Evolutionary conservation across 2,329 filamentous ascomycete species (phyloP).

Genomic region (Pseudofabraea citricarpa): DNA sequence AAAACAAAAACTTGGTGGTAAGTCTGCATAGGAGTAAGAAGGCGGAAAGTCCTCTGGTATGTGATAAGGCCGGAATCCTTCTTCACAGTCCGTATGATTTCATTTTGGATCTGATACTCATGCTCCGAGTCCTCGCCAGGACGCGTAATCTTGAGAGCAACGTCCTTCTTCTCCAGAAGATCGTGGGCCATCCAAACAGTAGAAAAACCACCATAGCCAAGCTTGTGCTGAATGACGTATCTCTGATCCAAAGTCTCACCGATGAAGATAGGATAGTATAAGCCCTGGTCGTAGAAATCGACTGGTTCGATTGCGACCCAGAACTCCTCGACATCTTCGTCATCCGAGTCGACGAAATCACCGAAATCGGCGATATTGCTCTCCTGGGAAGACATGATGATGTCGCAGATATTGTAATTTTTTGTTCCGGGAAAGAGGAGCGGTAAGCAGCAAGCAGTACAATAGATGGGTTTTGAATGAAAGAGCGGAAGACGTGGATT

Average conservation of each 20-base stretch:
- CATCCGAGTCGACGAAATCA: neutral
- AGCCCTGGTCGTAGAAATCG: constrained; percentile 17
- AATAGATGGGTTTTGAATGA: neutral
- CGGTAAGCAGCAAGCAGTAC: neutral
- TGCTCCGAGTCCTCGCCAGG: constrained; percentile 6
- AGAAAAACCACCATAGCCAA: constrained; percentile 38
- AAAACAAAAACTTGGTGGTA: constrained; percentile 9
- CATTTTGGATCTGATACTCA: constrained; percentile 9
- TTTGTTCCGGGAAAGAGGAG: neutral
- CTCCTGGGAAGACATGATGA: neutral
- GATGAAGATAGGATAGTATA: constrained; percentile 36
- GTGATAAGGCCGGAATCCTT: constrained; percentile 8
- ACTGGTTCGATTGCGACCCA: neutral
- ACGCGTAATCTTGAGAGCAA: constrained; percentile 12
- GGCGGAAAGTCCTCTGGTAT: constrained; percentile 1
- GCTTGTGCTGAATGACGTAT: constrained; percentile 39
- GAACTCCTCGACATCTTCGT: neutral
- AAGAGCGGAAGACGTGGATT: neutral
- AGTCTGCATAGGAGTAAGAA: constrained; percentile 6
- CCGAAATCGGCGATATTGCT: neutral
- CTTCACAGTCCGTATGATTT: constrained; percentile 6
- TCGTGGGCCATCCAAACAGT: constrained; percentile 41
- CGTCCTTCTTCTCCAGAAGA: constrained; percentile 5
- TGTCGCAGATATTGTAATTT: neutral
- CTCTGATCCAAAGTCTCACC: constrained; percentile 36